Evolutionary conservation across 2,329 filamentous ascomycete species (phyloP).

Genomic region (Torrubiella hemipterigena): DNA sequence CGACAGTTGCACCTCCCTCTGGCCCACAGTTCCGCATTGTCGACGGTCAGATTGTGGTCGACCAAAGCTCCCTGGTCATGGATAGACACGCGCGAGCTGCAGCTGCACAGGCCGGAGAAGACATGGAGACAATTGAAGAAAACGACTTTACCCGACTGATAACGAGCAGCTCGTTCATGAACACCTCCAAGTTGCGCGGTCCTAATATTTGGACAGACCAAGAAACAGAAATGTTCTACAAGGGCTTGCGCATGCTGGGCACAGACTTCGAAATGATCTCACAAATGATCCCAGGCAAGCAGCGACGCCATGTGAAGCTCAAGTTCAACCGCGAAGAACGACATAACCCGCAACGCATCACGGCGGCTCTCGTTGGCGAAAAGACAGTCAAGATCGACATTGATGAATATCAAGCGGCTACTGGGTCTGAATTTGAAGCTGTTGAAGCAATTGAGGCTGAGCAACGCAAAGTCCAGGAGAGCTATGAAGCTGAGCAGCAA

Average conservation of each 20-base stretch:
- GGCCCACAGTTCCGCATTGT: conserved; percentile 51
- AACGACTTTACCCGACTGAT: conserved; percentile 65
- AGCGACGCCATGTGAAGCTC: conserved; percentile 62
- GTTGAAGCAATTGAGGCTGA: conserved; percentile 45
- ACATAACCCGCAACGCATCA: conserved; percentile 50
- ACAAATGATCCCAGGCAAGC: conserved; percentile 61
- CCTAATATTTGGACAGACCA: conserved; percentile 58
- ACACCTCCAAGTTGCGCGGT: conserved; percentile 47
- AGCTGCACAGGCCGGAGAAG: conserved; percentile 32
- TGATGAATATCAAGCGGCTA: conserved; percentile 46
- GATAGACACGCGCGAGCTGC: conserved; percentile 55
- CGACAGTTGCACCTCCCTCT: conserved; percentile 17
- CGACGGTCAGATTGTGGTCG: conserved; percentile 61
- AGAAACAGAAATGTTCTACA: conserved; percentile 65
- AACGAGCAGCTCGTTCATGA: conserved; percentile 56
- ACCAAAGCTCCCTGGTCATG: conserved; percentile 54
- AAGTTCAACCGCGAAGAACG: conserved; percentile 76
- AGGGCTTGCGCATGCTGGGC: conserved; percentile 62
- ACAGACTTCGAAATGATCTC: conserved; percentile 75
- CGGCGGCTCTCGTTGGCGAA: conserved; percentile 48
- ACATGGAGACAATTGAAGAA: conserved; percentile 57
- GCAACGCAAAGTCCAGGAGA: conserved; percentile 32
- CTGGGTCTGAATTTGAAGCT: conserved; percentile 39
- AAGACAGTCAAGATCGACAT: conserved; percentile 47
- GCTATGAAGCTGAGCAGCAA: conserved; percentile 31